Conservation (phyloP, 2,329 filamentous ascomycete genomes). For the Colletotrichum sp. region DNA sequence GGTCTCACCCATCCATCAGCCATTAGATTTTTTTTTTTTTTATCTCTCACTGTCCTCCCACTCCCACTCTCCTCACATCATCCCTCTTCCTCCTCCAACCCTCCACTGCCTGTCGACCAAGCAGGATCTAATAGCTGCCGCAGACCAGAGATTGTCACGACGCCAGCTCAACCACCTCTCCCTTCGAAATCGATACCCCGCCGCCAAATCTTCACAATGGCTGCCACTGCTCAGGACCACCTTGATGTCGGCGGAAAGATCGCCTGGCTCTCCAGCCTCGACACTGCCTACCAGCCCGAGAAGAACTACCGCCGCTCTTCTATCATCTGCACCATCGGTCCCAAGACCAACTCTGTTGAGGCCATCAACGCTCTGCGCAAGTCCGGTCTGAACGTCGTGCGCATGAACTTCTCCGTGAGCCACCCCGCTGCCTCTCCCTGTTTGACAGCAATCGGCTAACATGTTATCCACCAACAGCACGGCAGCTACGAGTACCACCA, state of each 20-base stretch:
- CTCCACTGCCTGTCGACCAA: neutral
- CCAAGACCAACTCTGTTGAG: slow-evolving; percentile 98
- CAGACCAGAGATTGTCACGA: neutral
- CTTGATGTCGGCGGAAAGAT: slow-evolving; percentile 77
- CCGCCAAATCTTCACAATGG: slow-evolving; percentile 44
- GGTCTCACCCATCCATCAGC: slow-evolving; percentile 7
- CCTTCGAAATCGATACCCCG: neutral
- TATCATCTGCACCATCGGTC: slow-evolving; percentile 98
- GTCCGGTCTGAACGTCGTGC: slow-evolving; percentile 94
- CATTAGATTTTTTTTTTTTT: slow-evolving; percentile 7
- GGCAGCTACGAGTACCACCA: slow-evolving; percentile 97
- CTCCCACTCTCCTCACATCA: neutral
- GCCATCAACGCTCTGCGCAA: slow-evolving; percentile 93
- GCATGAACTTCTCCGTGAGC: slow-evolving; percentile 91
- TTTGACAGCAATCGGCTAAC: neutral
- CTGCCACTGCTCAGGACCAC: slow-evolving; percentile 79
- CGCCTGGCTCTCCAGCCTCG: slow-evolving; percentile 72
- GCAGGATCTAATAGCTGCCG: slow-evolving; percentile 14
- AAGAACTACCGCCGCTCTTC: slow-evolving; percentile 95
- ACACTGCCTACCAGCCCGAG: slow-evolving; percentile 86
- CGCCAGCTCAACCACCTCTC: neutral
- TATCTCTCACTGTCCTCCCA: neutral
- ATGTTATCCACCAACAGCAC: slow-evolving; percentile 47
- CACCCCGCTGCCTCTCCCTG: neutral
- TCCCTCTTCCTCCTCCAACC: neutral